These are phyloP conservation scores for Papilionanthe hybrid DNA, from an alignment of 116 monocot genomes.

Conservation along the genomic window DNA sequence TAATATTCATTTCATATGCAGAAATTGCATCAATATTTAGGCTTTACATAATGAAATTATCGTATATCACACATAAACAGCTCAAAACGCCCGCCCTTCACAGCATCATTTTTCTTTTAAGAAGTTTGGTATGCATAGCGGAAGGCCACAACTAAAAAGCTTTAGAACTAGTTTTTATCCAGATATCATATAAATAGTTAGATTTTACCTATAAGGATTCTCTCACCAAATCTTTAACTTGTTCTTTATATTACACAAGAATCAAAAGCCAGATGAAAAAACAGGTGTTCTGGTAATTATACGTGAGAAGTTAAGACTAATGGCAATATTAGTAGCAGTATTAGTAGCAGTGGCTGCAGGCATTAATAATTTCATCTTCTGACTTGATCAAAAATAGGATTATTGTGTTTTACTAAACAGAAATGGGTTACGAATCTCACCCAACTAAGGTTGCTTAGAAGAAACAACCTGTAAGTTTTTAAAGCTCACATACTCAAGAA, in stretches of 20 bases:
- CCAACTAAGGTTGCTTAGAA: neutral
- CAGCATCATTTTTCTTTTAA: too few species aligned
- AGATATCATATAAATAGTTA: neutral
- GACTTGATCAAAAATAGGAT: neutral
- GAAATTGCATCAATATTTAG: too few species aligned
- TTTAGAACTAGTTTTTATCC: too few species aligned
- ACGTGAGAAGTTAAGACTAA: too few species aligned
- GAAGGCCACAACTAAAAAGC: too few species aligned
- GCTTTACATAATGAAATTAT: too few species aligned
- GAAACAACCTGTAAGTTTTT: neutral
- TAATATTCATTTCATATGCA: too few species aligned
- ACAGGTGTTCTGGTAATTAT: neutral
- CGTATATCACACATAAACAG: too few species aligned
- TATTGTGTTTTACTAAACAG: neutral
- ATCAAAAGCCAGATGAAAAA: neutral
- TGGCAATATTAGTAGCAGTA: neutral
- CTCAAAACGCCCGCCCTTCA: too few species aligned
- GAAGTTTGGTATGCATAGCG: too few species aligned
- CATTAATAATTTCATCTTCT: neutral
- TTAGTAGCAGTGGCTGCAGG: neutral
- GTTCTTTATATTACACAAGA: neutral
- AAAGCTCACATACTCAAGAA: constrained; percentile 3
- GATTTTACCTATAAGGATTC: too few species aligned
- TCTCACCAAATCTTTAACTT: too few species aligned
- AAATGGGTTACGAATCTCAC: neutral